These are phyloP conservation scores for Hyphochytrium catenoides DNA, from an alignment of 352 stramenopile species.

Conservation along the genomic window DNA sequence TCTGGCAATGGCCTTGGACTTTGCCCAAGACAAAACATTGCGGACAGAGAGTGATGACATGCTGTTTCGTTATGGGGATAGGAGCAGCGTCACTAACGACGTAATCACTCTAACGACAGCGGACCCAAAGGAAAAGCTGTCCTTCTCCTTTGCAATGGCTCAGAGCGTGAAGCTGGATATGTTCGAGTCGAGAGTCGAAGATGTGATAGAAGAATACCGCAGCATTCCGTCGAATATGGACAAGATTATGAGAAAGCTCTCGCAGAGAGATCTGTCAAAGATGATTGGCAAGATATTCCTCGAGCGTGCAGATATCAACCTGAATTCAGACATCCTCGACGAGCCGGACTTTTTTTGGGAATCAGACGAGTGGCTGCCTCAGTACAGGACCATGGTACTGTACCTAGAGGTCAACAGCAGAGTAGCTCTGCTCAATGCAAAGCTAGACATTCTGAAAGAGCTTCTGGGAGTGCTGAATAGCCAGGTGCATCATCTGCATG, in stretches of 20 bases:
- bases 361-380: conserved; percentile 66
- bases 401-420: conserved; percentile 76
- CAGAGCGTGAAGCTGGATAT: conserved; percentile 77
- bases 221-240: conserved; percentile 68
- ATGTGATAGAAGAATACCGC: conserved; percentile 57
- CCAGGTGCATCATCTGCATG: conserved; percentile 65
- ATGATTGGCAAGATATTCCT: conserved; percentile 72
- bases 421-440: conserved; percentile 76
- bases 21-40: conserved; percentile 35
- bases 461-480: conserved; percentile 72
- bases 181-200: conserved; percentile 66
- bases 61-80: conserved; percentile 53
- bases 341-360: conserved; percentile 85
- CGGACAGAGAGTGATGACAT: conserved; percentile 67
- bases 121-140: conserved; percentile 62
- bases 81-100: conserved; percentile 30
- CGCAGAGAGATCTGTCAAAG: conserved; percentile 64
- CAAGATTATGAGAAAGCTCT: conserved; percentile 62
- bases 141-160: conserved; percentile 71
- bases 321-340: conserved; percentile 81
- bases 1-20: conserved; percentile 23
- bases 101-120: conserved; percentile 52
- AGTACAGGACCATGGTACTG: conserved; percentile 70
- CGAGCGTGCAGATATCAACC: conserved; percentile 70
- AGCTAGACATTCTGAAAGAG: conserved; percentile 72